A percentile compares a stretch with the other conserved stretches of the same genome.
Evolutionary conservation across 768 basidiomycete species (phyloP).

Genomic region (Leccinum imitatum): DNA sequence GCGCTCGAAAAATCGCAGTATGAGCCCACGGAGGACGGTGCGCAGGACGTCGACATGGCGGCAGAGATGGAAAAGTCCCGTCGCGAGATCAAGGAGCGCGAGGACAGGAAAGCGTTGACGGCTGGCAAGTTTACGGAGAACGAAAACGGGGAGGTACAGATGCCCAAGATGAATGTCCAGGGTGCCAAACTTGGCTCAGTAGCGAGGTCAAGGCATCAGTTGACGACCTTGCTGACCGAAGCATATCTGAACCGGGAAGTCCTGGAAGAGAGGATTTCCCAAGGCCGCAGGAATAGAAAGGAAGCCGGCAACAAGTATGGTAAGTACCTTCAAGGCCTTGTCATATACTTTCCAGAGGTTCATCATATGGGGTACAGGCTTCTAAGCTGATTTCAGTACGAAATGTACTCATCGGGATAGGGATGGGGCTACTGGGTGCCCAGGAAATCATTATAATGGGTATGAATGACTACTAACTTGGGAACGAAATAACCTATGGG

Average conservation of each 20-base stretch:
- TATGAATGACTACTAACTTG: neutral
- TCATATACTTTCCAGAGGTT: neutral
- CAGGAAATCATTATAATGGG: too few relatives aligned
- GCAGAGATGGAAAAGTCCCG: slow-evolving; percentile 80
- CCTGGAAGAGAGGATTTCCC: slow-evolving; percentile 80
- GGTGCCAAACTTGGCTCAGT: slow-evolving; percentile 69
- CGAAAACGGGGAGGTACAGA: slow-evolving; percentile 45
- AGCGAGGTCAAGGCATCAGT: slow-evolving; percentile 73
- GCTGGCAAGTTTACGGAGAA: slow-evolving; percentile 44
- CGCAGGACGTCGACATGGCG: slow-evolving; percentile 61
- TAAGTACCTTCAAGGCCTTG: slow-evolving; percentile 31
- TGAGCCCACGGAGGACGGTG: slow-evolving; percentile 39
- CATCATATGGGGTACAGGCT: slow-evolving; percentile 16
- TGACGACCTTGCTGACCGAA: slow-evolving; percentile 77
- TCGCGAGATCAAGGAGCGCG: slow-evolving; percentile 69
- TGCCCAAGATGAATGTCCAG: slow-evolving; percentile 84
- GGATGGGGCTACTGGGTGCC: too few relatives aligned
- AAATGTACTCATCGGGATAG: neutral
- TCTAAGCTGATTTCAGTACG: slow-evolving; percentile 15
- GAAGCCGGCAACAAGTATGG: slow-evolving; percentile 93
- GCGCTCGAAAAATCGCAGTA: slow-evolving; percentile 76
- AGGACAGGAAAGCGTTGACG: slow-evolving; percentile 76
- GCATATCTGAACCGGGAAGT: slow-evolving; percentile 83
- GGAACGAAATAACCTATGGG: too few relatives aligned
- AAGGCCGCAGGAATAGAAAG: slow-evolving; percentile 80